These are phyloP conservation scores for Irpex sp. DNA, from an alignment of 1,284 basidiomycete genomes.

Conservation along the genomic window DNA sequence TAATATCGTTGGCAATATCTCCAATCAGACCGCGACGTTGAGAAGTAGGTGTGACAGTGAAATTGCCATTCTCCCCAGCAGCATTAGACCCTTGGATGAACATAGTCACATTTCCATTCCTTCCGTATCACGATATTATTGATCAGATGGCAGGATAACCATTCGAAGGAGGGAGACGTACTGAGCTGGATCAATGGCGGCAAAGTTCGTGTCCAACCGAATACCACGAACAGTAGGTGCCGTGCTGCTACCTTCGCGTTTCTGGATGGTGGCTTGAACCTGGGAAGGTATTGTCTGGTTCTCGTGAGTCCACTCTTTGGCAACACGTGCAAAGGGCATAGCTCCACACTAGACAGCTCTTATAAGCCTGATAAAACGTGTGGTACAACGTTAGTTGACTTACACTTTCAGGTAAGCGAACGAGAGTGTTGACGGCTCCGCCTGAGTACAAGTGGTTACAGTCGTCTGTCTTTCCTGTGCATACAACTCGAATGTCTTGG, in stretches of 20 bases:
- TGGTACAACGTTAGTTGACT: conserved; percentile 19
- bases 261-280: conserved; percentile 28
- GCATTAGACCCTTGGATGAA: conserved; percentile 37
- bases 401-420: conserved; percentile 47
- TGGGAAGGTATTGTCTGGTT: conserved; percentile 38
- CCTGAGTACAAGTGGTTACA: conserved; percentile 44
- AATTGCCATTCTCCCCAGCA: conserved; percentile 33
- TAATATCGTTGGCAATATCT: neutral
- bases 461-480: conserved; percentile 30
- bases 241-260: conserved; percentile 26
- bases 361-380: neutral
- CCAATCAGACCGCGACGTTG: neutral
- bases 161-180: conserved; percentile 8
- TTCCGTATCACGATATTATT: neutral
- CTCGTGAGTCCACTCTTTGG: conserved; percentile 34
- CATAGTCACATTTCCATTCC: conserved; percentile 36
- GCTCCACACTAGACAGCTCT: conserved; percentile 37
- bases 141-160: no score
- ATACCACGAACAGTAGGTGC: conserved; percentile 38
- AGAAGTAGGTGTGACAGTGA: conserved; percentile 25
- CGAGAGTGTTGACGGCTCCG: conserved; percentile 47
- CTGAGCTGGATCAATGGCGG: conserved; percentile 29
- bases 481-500: conserved; percentile 49
- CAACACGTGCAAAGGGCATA: conserved; percentile 48
- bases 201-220: conserved; percentile 40